phyloP scores from a whole-genome alignment of 2,329 filamentous ascomycete species.

The Beauveria varroae region DNA sequence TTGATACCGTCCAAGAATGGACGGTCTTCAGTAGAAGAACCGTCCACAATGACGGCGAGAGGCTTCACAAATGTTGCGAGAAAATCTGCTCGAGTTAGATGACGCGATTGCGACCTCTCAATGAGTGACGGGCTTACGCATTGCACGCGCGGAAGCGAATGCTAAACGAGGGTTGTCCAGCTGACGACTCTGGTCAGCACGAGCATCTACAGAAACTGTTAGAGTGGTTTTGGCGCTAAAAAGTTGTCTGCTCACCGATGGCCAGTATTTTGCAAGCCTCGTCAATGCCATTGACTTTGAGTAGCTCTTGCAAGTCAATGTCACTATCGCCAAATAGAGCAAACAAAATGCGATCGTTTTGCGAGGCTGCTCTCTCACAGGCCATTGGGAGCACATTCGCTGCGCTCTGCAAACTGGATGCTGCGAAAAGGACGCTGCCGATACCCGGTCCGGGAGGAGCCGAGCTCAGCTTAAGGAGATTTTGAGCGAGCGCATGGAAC shows the following conservation, averaged over 20 bases:
- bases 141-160: constrained; percentile 52
- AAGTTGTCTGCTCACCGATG: constrained; percentile 34
- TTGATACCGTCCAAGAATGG: constrained; percentile 59
- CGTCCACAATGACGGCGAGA: constrained; percentile 67
- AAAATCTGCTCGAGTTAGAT: constrained; percentile 39
- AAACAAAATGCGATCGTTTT: constrained; percentile 72
- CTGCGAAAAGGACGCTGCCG: constrained; percentile 69
- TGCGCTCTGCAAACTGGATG: constrained; percentile 65
- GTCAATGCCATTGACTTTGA: constrained; percentile 72
- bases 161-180: constrained; percentile 67
- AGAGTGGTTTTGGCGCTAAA: constrained; percentile 1
- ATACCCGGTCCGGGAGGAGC: constrained; percentile 46
- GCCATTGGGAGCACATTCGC: constrained; percentile 70
- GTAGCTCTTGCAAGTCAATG: constrained; percentile 60
- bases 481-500: constrained; percentile 56
- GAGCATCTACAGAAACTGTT: constrained; percentile 50
- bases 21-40: constrained; percentile 55
- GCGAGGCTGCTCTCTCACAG: constrained; percentile 71
- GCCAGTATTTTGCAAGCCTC: constrained; percentile 58
- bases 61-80: constrained; percentile 70
- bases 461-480: constrained; percentile 33
- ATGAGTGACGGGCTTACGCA: constrained; percentile 39
- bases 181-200: constrained; percentile 62
- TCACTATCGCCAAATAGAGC: constrained; percentile 67
- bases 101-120: constrained; percentile 12